Base-by-base conservation (phyloP, 2,329 filamentous ascomycete species). In the Xylariaceae sp. region DNA sequence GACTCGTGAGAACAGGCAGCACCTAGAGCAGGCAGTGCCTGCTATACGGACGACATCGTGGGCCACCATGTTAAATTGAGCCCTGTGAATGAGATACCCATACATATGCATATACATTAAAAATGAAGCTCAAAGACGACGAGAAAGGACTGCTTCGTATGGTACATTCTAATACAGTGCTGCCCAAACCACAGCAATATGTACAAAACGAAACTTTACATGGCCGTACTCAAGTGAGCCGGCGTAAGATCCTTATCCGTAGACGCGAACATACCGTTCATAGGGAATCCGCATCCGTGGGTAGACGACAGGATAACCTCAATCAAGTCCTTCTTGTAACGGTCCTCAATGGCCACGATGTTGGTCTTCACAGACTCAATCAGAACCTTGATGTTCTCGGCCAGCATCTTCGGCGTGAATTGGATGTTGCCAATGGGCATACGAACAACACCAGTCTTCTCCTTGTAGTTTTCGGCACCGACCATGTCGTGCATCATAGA, bases 381-480 rank as follows among this genome's bases (percentile, higher is more conserved):
- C 63, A 96, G 85, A 23, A 85, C 79, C 75, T 87, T 88, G 73
- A 99, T 82, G 73, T 99, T 99, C 65, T 85, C 85, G 71, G 88
- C 84, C 76, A 99, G 76, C 81, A 94, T 86, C 68, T 94, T 87
- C 2, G 94, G 92, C 5, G 90, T 90, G 76, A 96, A 96, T 1
- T 85, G 88, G 71, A 99, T 76, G 76, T 97, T 92, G 4, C 93
- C 94, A 62, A 99, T 84, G n/a, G 92, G 88, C 80, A 97, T 84
- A 61, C 92, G 82, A 57, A 99, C 84, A 35, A 94, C 90, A 13
- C 92, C 94, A 65, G 87, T 75, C 66, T 88, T 83, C 78, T 99
- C 94, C 71, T 91, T 86, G 77, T 96, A 99, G 67, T 92, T 86
- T 56, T 87, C 89, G 56, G 87, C 90, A 62, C 93, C 92, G 11